These are phyloP conservation scores for Cordyceps fumosorosea DNA, from an alignment of 2,329 filamentous ascomycete genomes.

Conservation along the genomic window DNA sequence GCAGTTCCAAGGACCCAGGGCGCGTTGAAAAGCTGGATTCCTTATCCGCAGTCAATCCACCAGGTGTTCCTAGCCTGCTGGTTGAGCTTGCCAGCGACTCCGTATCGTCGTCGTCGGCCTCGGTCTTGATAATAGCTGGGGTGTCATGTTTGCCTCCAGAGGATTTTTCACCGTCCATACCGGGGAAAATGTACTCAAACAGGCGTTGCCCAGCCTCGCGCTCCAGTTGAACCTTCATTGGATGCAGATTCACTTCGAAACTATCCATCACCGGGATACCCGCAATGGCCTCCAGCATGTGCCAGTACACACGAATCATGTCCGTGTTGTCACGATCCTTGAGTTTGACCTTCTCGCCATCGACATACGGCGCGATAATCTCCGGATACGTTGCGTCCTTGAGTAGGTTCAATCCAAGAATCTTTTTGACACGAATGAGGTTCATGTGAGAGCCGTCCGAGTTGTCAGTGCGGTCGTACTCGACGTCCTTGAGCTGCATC, in stretches of 20 bases:
- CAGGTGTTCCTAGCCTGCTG: slow-evolving; percentile 30
- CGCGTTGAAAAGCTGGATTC: slow-evolving; percentile 50
- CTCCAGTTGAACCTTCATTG: slow-evolving; percentile 89
- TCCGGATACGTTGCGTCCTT: slow-evolving; percentile 89
- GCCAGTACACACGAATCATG: slow-evolving; percentile 93
- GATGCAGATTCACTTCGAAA: slow-evolving; percentile 90
- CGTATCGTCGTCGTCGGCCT: slow-evolving; percentile 39
- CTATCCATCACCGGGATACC: slow-evolving; percentile 96
- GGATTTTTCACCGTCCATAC: slow-evolving; percentile 53
- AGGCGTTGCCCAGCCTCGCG: slow-evolving; percentile 85
- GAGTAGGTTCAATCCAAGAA: slow-evolving; percentile 84
- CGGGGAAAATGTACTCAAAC: slow-evolving; percentile 97
- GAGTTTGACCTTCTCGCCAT: slow-evolving; percentile 50
- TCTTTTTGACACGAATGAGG: slow-evolving; percentile 76
- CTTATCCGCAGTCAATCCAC: slow-evolving; percentile 30
- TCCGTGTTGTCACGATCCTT: slow-evolving; percentile 50
- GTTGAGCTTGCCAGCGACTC: slow-evolving; percentile 34
- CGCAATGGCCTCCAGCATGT: slow-evolving; percentile 96
- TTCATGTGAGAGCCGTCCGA: slow-evolving; percentile 96
- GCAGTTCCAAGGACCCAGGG: slow-evolving; percentile 70
- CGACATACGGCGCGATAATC: slow-evolving; percentile 86
- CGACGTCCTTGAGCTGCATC: slow-evolving; percentile 82
- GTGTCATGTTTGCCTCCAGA: slow-evolving; percentile 49
- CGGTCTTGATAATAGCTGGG: slow-evolving; percentile 49
- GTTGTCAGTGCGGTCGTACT: slow-evolving; percentile 94